Conservation (phyloP, 768 basidiomycete species). For the Pluteus cervinus region DNA sequence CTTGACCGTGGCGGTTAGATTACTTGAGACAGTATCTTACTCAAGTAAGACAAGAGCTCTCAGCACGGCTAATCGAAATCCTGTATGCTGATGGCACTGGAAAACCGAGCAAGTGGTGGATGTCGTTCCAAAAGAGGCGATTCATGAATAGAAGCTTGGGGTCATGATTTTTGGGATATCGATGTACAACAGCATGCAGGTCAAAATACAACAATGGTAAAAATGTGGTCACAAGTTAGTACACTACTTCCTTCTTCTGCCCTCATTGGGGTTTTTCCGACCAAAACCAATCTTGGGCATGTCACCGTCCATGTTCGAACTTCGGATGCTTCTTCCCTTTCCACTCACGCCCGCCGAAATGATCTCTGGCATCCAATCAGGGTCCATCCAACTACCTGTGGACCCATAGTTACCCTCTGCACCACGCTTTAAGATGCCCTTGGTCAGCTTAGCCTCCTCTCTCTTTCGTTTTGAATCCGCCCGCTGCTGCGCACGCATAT, state of each 20-base stretch:
- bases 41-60: constrained; percentile 91
- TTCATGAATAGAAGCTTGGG: constrained; percentile 92
- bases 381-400: constrained; percentile 83
- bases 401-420: constrained; percentile 43
- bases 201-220: constrained; percentile 6
- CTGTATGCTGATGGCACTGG: constrained; percentile 91
- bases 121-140: constrained; percentile 97
- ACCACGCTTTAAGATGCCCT: constrained; percentile 47
- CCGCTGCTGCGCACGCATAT: constrained; percentile 73
- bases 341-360: constrained; percentile 60
- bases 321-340: constrained; percentile 55
- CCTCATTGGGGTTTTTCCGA: constrained; percentile 85
- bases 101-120: constrained; percentile 99
- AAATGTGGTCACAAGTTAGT: neutral
- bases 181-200: constrained; percentile 13
- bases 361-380: constrained; percentile 89
- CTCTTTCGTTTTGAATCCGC: constrained; percentile 69
- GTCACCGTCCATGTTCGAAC: constrained; percentile 49
- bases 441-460: constrained; percentile 73
- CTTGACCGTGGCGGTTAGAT: constrained; percentile 39
- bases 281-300: constrained; percentile 88
- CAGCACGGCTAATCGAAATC: constrained; percentile 77
- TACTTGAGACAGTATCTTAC: constrained; percentile 86
- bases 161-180: constrained; percentile 27
- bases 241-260: constrained; percentile 50